phyloP scores from a whole-genome alignment of 768 basidiomycete species.

The Kwoniella heveanensis region DNA sequence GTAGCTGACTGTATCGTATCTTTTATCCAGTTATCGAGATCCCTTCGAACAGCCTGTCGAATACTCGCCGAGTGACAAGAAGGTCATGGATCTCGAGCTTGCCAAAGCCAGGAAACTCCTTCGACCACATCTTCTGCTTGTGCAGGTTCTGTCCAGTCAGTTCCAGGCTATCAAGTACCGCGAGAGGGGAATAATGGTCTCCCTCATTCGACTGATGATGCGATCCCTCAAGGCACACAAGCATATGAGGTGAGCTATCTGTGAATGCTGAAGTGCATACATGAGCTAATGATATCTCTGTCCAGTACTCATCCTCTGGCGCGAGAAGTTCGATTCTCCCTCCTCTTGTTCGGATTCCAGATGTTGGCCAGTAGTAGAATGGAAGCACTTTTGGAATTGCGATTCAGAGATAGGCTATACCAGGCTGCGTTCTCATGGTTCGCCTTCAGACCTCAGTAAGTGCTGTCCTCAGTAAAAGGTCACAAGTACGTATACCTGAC shows the following conservation, averaged over 20 bases:
- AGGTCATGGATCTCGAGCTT: slow-evolving; percentile 69
- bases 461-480: no score
- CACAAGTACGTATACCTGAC: no score
- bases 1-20: neutral
- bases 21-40: slow-evolving; percentile 69
- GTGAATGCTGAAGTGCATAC: neutral
- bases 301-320: slow-evolving; percentile 85
- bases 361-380: slow-evolving; percentile 82
- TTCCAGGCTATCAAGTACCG: slow-evolving; percentile 92
- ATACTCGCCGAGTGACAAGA: slow-evolving; percentile 88
- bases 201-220: slow-evolving; percentile 80
- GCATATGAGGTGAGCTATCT: slow-evolving; percentile 68
- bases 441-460: slow-evolving; percentile 86
- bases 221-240: slow-evolving; percentile 73
- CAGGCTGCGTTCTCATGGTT: slow-evolving; percentile 87
- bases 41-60: slow-evolving; percentile 83
- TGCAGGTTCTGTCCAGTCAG: slow-evolving; percentile 87
- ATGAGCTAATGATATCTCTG: neutral
- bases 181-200: slow-evolving; percentile 76
- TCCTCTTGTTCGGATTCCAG: slow-evolving; percentile 91
- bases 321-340: slow-evolving; percentile 83
- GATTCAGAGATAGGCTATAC: slow-evolving; percentile 75
- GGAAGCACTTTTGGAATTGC: slow-evolving; percentile 77
- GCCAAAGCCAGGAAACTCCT: slow-evolving; percentile 73
- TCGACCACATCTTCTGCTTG: slow-evolving; percentile 76